A percentile compares a stretch with the other conserved stretches of the same genome.
Conservation (phyloP, 2,329 filamentous ascomycete genomes). For the Xylariales sp. region DNA sequence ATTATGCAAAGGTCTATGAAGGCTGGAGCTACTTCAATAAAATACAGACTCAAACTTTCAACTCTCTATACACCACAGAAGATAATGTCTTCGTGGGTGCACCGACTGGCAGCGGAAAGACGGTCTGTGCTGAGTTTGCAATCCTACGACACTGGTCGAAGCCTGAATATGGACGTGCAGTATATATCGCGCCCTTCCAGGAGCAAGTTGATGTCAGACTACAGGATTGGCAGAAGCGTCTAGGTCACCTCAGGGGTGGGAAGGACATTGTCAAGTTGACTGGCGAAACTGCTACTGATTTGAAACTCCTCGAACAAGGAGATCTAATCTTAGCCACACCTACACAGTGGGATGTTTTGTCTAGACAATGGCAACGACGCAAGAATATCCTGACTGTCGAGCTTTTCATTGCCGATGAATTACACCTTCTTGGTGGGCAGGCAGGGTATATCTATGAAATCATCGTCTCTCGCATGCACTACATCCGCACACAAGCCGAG, state of each 20-base stretch:
- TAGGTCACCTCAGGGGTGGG: conserved; percentile 69
- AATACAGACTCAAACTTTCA: conserved; percentile 96
- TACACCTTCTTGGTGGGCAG: conserved; percentile 86
- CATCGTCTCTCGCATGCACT: conserved; percentile 96
- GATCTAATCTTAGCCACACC: conserved; percentile 92
- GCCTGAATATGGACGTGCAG: conserved; percentile 67
- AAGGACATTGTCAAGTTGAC: conserved; percentile 91
- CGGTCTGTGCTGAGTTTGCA: conserved; percentile 92
- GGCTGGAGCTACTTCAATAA: conserved; percentile 91
- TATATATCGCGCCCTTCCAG: conserved; percentile 94
- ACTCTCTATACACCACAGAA: conserved; percentile 83
- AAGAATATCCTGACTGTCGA: conserved; percentile 92
- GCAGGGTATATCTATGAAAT: conserved; percentile 91
- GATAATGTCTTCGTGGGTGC: conserved; percentile 92
- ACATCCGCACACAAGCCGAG: conserved; percentile 85
- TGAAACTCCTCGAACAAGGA: conserved; percentile 81
- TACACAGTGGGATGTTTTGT: conserved; percentile 91
- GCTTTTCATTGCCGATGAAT: conserved; percentile 89
- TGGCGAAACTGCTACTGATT: conserved; percentile 85
- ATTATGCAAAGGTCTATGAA: conserved; percentile 77
- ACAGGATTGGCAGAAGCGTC: conserved; percentile 79
- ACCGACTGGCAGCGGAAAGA: conserved; percentile 95
- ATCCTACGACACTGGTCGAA: conserved; percentile 83
- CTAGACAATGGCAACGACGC: conserved; percentile 90
- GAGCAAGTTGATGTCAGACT: conserved; percentile 80